Percentiles rank a stretch among this genome's conserved stretches.
Conservation (phyloP, 2,329 filamentous ascomycete species). For the Chaetomium sp. region DNA sequence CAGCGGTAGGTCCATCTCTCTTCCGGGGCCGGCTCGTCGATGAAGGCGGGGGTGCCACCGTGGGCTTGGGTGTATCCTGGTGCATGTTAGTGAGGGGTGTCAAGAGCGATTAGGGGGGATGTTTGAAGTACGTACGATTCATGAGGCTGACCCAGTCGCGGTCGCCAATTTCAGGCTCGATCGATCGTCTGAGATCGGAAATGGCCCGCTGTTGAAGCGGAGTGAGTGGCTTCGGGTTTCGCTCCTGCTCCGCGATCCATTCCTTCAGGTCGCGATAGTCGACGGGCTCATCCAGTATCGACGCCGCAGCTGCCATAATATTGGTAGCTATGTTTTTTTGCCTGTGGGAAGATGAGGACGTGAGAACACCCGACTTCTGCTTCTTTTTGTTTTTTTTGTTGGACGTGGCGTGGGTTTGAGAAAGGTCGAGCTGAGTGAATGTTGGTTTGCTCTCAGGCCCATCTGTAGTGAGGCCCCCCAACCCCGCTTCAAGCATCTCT, state of each 20-base stretch:
- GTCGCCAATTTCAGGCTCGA: constrained; percentile 32
- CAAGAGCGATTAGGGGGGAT: background rate
- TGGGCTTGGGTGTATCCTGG: constrained; percentile 20
- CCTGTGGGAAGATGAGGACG: too few relatives aligned
- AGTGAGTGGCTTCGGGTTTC: constrained; percentile 40
- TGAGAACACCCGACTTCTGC: background rate
- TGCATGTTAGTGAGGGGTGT: background rate
- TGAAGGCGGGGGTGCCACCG: constrained; percentile 28
- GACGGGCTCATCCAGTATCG: constrained; percentile 19
- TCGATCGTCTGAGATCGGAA: constrained; percentile 42
- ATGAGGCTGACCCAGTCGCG: constrained; percentile 47
- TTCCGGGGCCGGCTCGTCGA: constrained; percentile 14
- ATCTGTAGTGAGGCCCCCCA: too few relatives aligned
- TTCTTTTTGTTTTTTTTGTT: constrained; percentile 9
- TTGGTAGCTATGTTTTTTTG: background rate
- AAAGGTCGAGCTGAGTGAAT: background rate
- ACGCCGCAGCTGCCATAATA: background rate
- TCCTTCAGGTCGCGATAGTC: constrained; percentile 43
- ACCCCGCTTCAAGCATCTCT: too few relatives aligned
- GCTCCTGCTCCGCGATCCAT: constrained; percentile 48
- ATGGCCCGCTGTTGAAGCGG: constrained; percentile 48
- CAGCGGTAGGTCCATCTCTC: constrained; percentile 4
- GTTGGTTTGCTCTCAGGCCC: background rate
- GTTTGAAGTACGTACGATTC: constrained; percentile 41
- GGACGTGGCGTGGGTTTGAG: background rate